A percentile compares a stretch with the other conserved stretches of the same genome.
phyloP scores from a whole-genome alignment of 169 alveolate species.

The Ichthyophthirius multifiliis region DNA sequence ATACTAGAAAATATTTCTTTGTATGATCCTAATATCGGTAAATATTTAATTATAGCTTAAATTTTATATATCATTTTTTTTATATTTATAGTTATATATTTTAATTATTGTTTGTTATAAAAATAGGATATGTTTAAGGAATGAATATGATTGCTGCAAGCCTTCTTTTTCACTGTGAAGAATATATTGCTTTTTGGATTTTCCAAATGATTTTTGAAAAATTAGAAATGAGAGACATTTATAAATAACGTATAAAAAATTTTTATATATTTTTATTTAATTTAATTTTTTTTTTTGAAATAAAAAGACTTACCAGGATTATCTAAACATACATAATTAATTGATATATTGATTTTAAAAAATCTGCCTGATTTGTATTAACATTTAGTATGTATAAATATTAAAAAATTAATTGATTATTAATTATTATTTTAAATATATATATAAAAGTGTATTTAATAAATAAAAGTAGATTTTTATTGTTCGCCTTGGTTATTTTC shows the following conservation, averaged over 20 bases:
- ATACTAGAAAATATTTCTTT: not conserved
- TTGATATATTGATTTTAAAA: not conserved
- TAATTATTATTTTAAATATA: too few species aligned
- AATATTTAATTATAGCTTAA: not conserved
- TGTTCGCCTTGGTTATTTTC: constrained; percentile 19
- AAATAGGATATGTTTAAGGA: constrained; percentile 5
- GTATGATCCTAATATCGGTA: not conserved
- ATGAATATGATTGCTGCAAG: constrained; percentile 11
- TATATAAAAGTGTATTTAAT: not conserved
- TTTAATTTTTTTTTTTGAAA: not conserved
- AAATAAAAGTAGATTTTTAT: not conserved
- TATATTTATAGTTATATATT: not conserved
- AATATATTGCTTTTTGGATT: constrained; percentile 18
- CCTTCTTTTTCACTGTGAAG: constrained; percentile 3
- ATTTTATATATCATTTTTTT: not conserved
- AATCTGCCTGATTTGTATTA: not conserved
- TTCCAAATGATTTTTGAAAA: not conserved
- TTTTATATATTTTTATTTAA: not conserved
- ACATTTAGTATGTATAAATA: not conserved
- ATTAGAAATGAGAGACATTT: constrained; percentile 9
- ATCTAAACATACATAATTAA: not conserved
- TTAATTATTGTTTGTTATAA: not conserved
- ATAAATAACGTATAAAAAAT: not conserved
- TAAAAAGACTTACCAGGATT: constrained; percentile 9
- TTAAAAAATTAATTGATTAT: too few species aligned